A percentile compares a stretch with the other conserved stretches of the same genome.
Evolutionary conservation across 352 stramenopile genomes (phyloP).

Genomic region (Globisporangium abappressorium): DNA sequence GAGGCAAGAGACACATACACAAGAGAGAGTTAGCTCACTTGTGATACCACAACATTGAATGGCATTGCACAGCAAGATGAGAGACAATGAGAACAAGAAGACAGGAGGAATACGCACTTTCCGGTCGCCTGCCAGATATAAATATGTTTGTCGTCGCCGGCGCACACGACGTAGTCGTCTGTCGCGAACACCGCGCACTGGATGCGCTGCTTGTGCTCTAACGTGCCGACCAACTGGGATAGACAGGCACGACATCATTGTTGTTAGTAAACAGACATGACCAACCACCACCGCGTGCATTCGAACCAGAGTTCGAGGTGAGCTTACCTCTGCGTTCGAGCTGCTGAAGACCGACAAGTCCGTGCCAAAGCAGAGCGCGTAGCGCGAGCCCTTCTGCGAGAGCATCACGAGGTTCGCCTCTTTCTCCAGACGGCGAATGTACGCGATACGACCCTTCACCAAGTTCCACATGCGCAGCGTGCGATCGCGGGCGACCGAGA

Average conservation of each 20-base stretch:
- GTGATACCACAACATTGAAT: background rate
- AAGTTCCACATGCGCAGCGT: conserved; percentile 91
- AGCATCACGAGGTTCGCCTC: conserved; percentile 75
- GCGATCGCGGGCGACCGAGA: conserved; percentile 78
- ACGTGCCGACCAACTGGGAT: conserved; percentile 48
- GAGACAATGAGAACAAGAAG: background rate
- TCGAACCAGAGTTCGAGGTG: background rate
- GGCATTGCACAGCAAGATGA: background rate
- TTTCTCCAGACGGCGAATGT: conserved; percentile 83
- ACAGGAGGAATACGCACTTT: conserved; percentile 38
- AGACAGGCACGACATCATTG: background rate
- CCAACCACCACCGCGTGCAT: background rate
- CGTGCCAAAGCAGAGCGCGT: conserved; percentile 66
- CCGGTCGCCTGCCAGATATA: conserved; percentile 77
- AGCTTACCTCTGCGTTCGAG: conserved; percentile 55
- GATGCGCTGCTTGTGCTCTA: conserved; percentile 76
- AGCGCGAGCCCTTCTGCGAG: conserved; percentile 70
- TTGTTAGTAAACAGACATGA: background rate
- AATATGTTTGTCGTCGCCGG: conserved; percentile 78
- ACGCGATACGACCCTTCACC: conserved; percentile 85
- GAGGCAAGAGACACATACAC: background rate
- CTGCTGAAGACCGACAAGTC: conserved; percentile 80
- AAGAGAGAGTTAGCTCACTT: background rate
- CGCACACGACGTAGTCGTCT: conserved; percentile 74
- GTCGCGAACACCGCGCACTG: conserved; percentile 71